A percentile compares a stretch with the other conserved stretches of the same genome.
Conservation (phyloP, 2,329 filamentous ascomycete species). For the Botryotinia globosa region DNA sequence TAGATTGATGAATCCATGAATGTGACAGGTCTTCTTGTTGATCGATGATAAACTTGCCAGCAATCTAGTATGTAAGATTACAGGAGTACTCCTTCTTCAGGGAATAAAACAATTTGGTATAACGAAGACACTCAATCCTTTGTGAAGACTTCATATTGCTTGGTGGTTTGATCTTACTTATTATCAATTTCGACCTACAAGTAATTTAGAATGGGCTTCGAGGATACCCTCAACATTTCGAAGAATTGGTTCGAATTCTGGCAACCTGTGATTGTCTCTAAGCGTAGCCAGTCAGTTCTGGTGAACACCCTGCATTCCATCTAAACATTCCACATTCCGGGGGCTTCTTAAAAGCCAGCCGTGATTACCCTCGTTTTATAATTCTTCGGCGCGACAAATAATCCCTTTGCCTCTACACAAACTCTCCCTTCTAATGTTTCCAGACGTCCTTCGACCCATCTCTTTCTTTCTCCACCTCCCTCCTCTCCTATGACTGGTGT, state of each 20-base stretch:
- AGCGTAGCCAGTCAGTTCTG: not conserved
- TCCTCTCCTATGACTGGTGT: slow-evolving; percentile 43
- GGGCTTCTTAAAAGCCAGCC: slow-evolving; percentile 21
- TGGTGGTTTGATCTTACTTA: not conserved
- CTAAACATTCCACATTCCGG: not conserved
- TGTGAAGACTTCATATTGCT: not conserved
- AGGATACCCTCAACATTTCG: not conserved
- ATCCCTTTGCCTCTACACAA: slow-evolving; percentile 55
- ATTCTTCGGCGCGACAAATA: slow-evolving; percentile 58
- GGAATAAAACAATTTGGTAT: not conserved
- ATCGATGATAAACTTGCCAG: not conserved
- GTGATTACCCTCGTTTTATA: slow-evolving; percentile 25
- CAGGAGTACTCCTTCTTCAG: not conserved
- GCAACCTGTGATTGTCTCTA: not conserved
- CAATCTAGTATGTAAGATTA: not conserved
- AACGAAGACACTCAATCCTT: not conserved
- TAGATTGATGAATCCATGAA: not conserved
- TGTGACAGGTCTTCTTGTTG: not conserved
- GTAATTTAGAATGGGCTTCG: not conserved
- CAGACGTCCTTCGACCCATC: slow-evolving; percentile 53
- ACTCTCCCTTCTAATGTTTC: slow-evolving; percentile 55
- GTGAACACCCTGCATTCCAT: not conserved
- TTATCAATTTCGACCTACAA: not conserved
- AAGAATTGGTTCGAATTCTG: not conserved
- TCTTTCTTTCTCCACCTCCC: slow-evolving; percentile 21